Percentiles rank a stretch among this genome's conserved stretches.
These are phyloP conservation scores for Fonsecaea nubica DNA, from an alignment of 2,329 filamentous ascomycete species.

Conservation along the genomic window DNA sequence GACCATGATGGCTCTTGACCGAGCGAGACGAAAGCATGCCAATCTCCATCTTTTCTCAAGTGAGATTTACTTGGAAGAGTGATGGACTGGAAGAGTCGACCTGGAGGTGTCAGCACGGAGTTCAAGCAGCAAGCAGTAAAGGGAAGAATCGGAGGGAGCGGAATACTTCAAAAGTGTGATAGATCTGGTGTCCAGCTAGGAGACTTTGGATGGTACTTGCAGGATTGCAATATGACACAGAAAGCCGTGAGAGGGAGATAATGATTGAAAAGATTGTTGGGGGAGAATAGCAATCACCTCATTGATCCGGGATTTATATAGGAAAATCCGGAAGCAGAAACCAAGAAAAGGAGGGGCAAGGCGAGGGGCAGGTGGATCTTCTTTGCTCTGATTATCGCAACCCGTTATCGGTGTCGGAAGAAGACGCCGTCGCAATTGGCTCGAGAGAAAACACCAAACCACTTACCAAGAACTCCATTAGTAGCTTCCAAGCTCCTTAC, in stretches of 20 bases:
- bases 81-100: slow-evolving; percentile 9
- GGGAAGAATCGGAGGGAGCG: background rate
- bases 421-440: background rate
- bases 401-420: background rate
- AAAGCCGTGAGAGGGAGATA: background rate
- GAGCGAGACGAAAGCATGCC: slow-evolving; percentile 35
- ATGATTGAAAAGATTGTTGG: too few species aligned
- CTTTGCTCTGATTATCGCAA: too few species aligned
- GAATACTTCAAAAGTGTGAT: background rate
- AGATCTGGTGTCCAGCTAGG: background rate
- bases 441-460: background rate
- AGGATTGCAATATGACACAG: background rate
- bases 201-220: background rate
- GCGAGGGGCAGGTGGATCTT: background rate
- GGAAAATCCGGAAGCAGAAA: background rate
- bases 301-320: background rate
- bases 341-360: background rate
- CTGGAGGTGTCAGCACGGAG: slow-evolving; percentile 17
- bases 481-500: too few species aligned
- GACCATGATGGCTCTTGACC: slow-evolving; percentile 46
- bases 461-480: background rate
- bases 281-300: background rate
- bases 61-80: slow-evolving; percentile 30
- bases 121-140: background rate
- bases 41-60: slow-evolving; percentile 33